phyloP scores from a whole-genome alignment of 352 stramenopile species.

The Phytophthora citricola region DNA sequence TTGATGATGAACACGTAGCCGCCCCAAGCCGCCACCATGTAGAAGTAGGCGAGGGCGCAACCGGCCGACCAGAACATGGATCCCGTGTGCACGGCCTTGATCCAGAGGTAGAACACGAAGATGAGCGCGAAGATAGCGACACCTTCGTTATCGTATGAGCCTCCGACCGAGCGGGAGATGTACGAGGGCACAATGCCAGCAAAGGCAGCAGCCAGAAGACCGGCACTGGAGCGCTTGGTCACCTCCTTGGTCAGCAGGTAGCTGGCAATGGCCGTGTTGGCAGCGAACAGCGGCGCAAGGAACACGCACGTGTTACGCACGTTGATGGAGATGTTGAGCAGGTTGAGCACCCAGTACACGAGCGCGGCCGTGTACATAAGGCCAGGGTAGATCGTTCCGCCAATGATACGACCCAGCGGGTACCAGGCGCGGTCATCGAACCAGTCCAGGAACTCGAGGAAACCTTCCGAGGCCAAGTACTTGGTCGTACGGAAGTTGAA shows the following conservation, averaged over 20 bases:
- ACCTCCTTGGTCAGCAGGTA: slow-evolving; percentile 93
- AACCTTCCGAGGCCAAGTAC: slow-evolving; percentile 94
- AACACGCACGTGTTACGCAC: slow-evolving; percentile 94
- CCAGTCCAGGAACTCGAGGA: slow-evolving; percentile 97
- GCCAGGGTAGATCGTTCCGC: slow-evolving; percentile 94
- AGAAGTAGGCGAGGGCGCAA: slow-evolving; percentile 96
- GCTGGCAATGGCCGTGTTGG: slow-evolving; percentile 88
- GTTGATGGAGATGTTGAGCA: slow-evolving; percentile 93
- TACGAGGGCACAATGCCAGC: slow-evolving; percentile 97
- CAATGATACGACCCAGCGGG: slow-evolving; percentile 92
- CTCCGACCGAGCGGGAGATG: slow-evolving; percentile 96
- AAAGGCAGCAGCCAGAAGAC: slow-evolving; percentile 93
- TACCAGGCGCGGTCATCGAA: slow-evolving; percentile 98
- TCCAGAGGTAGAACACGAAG: slow-evolving; percentile 98
- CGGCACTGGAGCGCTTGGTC: slow-evolving; percentile 88
- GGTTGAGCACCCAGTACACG: slow-evolving; percentile 91
- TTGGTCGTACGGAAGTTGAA: slow-evolving; percentile 99
- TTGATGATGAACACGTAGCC: slow-evolving; percentile 99
- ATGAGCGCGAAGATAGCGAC: slow-evolving; percentile 98
- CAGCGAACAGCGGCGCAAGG: slow-evolving; percentile 90
- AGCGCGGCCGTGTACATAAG: slow-evolving; percentile 92
- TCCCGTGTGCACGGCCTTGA: slow-evolving; percentile 92
- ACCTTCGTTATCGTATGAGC: slow-evolving; percentile 98
- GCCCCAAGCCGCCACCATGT: slow-evolving; percentile 97
- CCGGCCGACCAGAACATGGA: slow-evolving; percentile 87